Base-by-base conservation (phyloP, 257 asterid genomes). In the Solanum bulbocastanum region DNA sequence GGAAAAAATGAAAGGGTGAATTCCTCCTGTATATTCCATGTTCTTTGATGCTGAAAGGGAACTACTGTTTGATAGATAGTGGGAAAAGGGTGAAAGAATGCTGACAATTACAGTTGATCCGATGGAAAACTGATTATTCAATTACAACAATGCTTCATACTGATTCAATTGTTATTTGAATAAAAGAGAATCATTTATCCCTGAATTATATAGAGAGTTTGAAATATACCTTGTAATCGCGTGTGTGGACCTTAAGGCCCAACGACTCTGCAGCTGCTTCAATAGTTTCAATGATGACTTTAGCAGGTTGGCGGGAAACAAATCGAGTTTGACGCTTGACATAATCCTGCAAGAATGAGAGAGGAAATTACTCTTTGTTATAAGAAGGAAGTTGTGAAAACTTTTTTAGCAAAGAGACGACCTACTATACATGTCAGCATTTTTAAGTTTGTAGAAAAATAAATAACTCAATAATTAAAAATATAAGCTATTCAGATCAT, bases 251-350 rank as follows among this genome's bases (percentile, higher is more conserved):
- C 93, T 92, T 95, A 89, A 97, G 91, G 73, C 99, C 98, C 95
- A 97, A 89, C 71, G 98, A 94, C 83, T 87, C 91, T 36, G 98
- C 98, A 46, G 96, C 99, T 86, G 94, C 91, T 93, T 93, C 98
- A 88, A 96, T 90, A 35, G 98, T 89, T 90, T 95, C 87, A 86
- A 94, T 90, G 66, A 97, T 92, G 82, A 92, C 92, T 87, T 91
- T 90, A 84, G 99, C 98, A 88, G 99, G 98, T 89, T 92, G 88
- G 73, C 96, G 94, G 69, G 99, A 97, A 88, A 97, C 95, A 92
- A 97, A 97, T 87, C 98, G 99, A 89, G 99, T 97, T 93, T 97
- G 99, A 87, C 98, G 91, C 91, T 92, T 93, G 82, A 96, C 93
- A 88, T 91, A 91, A 87, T 97, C 99, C 99, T 97, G 93, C 52